phyloP scores from a whole-genome alignment of 164 flowering plant genomes.

The Vitis riparia region DNA sequence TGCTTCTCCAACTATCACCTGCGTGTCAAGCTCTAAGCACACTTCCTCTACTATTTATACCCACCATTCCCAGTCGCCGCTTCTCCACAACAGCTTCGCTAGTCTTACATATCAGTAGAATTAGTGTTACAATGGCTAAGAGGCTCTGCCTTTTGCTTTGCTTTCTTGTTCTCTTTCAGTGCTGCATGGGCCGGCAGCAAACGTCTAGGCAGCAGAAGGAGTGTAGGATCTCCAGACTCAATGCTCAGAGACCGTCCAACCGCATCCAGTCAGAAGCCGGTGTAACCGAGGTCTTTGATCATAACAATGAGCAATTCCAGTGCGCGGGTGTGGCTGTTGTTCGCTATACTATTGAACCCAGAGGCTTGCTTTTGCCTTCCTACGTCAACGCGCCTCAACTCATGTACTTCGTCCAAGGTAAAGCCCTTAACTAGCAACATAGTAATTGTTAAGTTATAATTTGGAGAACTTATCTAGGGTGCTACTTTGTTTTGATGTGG shows the following conservation, averaged over 20 bases:
- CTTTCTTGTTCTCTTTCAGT: conserved; percentile 29
- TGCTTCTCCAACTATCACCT: conserved; percentile 6
- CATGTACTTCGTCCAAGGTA: conserved; percentile 44
- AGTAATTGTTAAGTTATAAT: too few species aligned
- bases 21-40: conserved; percentile 17
- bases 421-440: not conserved
- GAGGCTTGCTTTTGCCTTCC: conserved; percentile 52
- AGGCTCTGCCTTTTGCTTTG: conserved; percentile 23
- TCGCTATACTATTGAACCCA: conserved; percentile 32
- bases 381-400: conserved; percentile 47
- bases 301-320: conserved; percentile 34
- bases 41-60: conserved; percentile 26
- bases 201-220: conserved; percentile 9
- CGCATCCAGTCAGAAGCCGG: conserved; percentile 51
- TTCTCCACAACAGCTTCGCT: conserved; percentile 7
- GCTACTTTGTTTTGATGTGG: too few species aligned
- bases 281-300: conserved; percentile 46
- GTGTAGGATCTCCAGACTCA: conserved; percentile 44
- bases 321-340: conserved; percentile 55
- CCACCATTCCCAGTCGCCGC: conserved; percentile 7
- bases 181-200: conserved; percentile 23
- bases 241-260: conserved; percentile 39
- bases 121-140: conserved; percentile 22
- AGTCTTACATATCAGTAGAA: not conserved
- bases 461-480: too few species aligned